A percentile compares a stretch with the other conserved stretches of the same genome.
Conservation (phyloP, 1,284 basidiomycete species). For the Phaffia rhodozyma region DNA sequence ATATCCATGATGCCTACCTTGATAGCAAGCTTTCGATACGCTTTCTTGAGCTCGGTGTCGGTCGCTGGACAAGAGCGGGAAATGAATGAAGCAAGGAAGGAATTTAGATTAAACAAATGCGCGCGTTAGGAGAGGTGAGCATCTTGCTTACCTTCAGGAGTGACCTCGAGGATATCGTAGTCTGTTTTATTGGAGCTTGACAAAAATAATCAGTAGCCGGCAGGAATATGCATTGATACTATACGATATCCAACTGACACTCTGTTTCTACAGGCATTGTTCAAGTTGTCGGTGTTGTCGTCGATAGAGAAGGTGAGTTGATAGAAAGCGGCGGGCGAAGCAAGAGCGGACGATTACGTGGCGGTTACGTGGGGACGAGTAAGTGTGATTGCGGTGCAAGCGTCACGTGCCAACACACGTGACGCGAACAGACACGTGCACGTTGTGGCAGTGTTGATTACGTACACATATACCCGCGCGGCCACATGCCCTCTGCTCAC, state of each 20-base stretch:
- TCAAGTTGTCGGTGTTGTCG: too few relatives aligned
- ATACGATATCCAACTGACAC: background rate
- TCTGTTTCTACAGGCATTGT: constrained; percentile 13
- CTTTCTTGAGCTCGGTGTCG: constrained; percentile 81
- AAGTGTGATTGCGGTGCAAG: too few relatives aligned
- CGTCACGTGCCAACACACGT: too few relatives aligned
- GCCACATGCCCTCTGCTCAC: too few relatives aligned
- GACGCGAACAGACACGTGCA: too few relatives aligned
- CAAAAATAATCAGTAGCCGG: background rate
- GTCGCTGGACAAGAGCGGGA: background rate
- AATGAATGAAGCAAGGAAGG: too few relatives aligned
- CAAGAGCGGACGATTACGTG: too few relatives aligned
- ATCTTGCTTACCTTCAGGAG: background rate
- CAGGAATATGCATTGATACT: background rate
- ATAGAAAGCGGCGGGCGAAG: too few relatives aligned
- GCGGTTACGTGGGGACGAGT: too few relatives aligned
- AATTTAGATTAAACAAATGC: background rate
- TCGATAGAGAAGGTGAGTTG: too few relatives aligned
- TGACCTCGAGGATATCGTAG: constrained; percentile 6
- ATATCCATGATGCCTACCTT: constrained; percentile 46
- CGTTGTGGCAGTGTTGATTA: too few relatives aligned
- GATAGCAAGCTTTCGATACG: constrained; percentile 89
- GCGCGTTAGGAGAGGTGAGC: background rate
- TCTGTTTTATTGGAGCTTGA: background rate
- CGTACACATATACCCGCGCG: too few relatives aligned